Conservation (phyloP, 352 stramenopile genomes). For the Phytophthora vignae region DNA sequence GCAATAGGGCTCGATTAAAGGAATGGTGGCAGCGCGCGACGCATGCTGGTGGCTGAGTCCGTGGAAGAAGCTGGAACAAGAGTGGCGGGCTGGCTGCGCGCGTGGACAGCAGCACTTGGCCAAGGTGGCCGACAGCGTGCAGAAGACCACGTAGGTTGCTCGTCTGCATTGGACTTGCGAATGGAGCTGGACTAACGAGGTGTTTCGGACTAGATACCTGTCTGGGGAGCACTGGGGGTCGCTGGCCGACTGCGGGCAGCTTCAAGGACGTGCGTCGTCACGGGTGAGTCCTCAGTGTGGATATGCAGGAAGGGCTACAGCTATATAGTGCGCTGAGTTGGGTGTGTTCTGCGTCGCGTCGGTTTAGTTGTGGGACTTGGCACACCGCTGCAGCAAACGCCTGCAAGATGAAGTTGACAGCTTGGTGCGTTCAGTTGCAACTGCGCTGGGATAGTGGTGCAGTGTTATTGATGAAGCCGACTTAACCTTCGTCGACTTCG, state of each 20-base stretch:
- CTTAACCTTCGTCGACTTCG: too few relatives aligned
- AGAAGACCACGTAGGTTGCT: constrained; percentile 72
- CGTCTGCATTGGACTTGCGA: constrained; percentile 6
- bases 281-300: constrained; percentile 40
- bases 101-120: constrained; percentile 67
- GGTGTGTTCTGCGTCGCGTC: neutral
- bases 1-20: neutral
- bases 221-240: constrained; percentile 70
- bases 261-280: constrained; percentile 58
- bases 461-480: too few relatives aligned
- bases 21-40: constrained; percentile 5
- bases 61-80: constrained; percentile 69
- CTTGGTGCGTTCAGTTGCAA: constrained; percentile 44
- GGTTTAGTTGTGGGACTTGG: constrained; percentile 70
- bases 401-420: constrained; percentile 58
- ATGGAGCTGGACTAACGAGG: neutral
- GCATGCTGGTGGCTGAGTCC: constrained; percentile 71
- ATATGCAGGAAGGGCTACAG: neutral
- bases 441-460: too few relatives aligned
- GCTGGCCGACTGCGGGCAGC: constrained; percentile 50
- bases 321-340: neutral
- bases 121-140: constrained; percentile 73
- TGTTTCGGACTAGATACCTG: constrained; percentile 54
- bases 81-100: constrained; percentile 62
- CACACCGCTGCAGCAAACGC: constrained; percentile 67